Base-by-base conservation (phyloP, 2,329 filamentous ascomycete genomes). In the Trichophyton verrucosum region DNA sequence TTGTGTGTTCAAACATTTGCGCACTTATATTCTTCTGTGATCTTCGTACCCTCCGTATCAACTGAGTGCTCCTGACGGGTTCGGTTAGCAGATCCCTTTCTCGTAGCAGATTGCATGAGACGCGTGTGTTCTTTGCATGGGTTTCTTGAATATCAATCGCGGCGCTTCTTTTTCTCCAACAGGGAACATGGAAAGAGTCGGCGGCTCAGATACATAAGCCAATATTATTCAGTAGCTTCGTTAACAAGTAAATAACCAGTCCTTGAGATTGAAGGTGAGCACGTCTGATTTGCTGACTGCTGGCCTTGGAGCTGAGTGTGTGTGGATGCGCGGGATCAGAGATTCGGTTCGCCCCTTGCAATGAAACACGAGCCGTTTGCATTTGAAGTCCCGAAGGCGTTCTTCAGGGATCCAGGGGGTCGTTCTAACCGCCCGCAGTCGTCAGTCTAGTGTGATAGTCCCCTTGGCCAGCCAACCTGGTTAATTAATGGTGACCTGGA, bases 321-420 rank as follows among this genome's bases (percentile, higher is more conserved):
- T 17, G 40, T n/a, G 40, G 13, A 20, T 6, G 38, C 5, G 38
- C 17, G 46, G 46, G 22, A 15, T 9, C 46, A 51, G 46, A 27
- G 20, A 51, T 22, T 27, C 22, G n/a, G 46, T 5, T 27, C 22
- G 13, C 46, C 46, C 46, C 46, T 51, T 51, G 46, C 46, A 36
- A 55, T 55, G 51, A 55, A 55, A 55, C 51, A 55, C 51, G 51
- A 55, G 51, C 51, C 51, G 51, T 55, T 55, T 33, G 51, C 20
- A 15, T 24, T 38, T 36, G 13, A 15, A 53, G 5, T 55, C n/a
- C 15, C 51, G 15, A n/a, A 44, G 24, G n/a, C 11, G 13, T 27
- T n/a, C 27, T 55, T 55, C 51, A 55, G 24, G 46, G 46, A n/a
- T 51, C 20, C 22, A 51, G 46, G 46, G 46, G 11, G 46, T 15